Base-by-base conservation (phyloP, 352 stramenopile species). In the Phytophthora crassamura region DNA sequence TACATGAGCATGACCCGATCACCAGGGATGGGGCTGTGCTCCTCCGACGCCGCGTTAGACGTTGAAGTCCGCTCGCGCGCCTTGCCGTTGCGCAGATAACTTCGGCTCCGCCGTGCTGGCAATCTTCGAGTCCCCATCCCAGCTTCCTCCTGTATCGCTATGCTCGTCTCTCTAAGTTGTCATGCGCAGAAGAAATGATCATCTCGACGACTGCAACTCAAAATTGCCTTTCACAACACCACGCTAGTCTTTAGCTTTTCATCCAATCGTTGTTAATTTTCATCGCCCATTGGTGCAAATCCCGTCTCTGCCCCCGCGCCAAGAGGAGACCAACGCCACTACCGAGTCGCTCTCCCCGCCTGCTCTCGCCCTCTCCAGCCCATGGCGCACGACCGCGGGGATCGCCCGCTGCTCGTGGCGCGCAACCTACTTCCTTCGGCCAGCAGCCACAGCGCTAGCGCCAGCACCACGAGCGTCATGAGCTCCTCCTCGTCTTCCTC, bases 301-400 rank as follows among this genome's bases (percentile, higher is more conserved):
- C 30, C 28, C 33, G 39, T 54, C 51, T 61, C 41, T 64, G 42
- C 48, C 14, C 40, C 51, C 59, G 22, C 46, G 40, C 46, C 11
- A 28, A 16, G n/a, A 7, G 56, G 33, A 28, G n/a, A 34, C 32
- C 34, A 32, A 38, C 22, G 16, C 40, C n/a, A 39, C 12, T 18
- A 14, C 5, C 32, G 33, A 49, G 18, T 18, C 10, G 34, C 32
- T 41, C 38, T 50, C 54, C 48, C 43, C 14, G 50, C 40, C 45
- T 9, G 22, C n/a, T 35, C 42, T 52, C 15, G 40, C 20, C 34
- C 49, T 32, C 54, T 25, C 25, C 34, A 30, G 30, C 45, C 32
- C 30, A 80, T 80, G 72, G 72, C 69, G 48, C 72, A 80, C 51
- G 60, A 77, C 49, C 72, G 64, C 30, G 51, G 46, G 11, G 58